Evolutionary conservation across 352 stramenopile species (phyloP), one percentile per base, ranked within the genome.

Genomic region (Phytophthora pseudosyringae): DNA sequence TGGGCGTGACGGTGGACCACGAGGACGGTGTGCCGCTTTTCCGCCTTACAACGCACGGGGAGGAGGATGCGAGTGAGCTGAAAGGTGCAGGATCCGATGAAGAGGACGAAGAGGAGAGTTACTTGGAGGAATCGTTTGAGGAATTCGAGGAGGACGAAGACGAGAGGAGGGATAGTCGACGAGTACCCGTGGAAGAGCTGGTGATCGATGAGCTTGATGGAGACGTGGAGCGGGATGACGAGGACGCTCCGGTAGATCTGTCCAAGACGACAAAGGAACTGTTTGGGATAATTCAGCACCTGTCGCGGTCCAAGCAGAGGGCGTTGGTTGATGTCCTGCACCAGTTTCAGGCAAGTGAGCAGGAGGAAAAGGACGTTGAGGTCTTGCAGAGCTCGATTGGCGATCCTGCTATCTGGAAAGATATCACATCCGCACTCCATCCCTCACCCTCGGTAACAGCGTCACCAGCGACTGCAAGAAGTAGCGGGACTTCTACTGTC

Each of bases 41-140:
- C 12, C 74, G 61, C 9, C 45, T 85, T 12, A 72, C 63, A 43
- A 75, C 59, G 2, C 38, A 54, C 2, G 29, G 55, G 15, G 61
- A 50, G 25, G 58, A 76, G 21, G 21, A 21, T 21, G 21, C 21
- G 3, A 58, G 31, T 1, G 67, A 66, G 26, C 16, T 43, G 4
- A 71, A 73, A 32, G 54, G 21, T 21, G 21, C 21, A 21, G 21
- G 21, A 21, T 21, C 21, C 21, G 21, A 66, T 21, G 51, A 70
- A 4, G 33, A 71, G 0, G 72, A 77, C 10, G 71, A 75, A 21
- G 80, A 89, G 29, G 81, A 92, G 5, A 80, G 65, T 16, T 95
- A 95, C 59, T 59, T 91, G 64, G 84, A 93, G 15, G 87, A 95
- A 35, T 93, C 84, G 0, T 95, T 95, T 66, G 87, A 95, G 64